A percentile compares a stretch with the other conserved stretches of the same genome.
Conservation (phyloP, 352 stramenopile genomes). For the Globisporangium solare region DNA sequence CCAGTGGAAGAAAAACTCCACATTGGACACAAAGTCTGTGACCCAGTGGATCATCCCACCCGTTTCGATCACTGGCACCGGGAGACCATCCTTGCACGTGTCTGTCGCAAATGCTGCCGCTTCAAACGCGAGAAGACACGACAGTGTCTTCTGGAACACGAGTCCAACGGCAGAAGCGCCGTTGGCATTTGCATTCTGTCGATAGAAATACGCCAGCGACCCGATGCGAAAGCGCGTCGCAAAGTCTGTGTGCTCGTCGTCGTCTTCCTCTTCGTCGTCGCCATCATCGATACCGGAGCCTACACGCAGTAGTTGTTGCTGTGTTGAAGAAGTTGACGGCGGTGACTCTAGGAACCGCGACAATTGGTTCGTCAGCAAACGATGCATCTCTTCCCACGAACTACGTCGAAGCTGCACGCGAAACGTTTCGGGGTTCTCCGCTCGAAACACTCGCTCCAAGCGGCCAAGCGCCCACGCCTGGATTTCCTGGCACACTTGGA, state of each 20-base stretch:
- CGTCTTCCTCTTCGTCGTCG: slow-evolving; percentile 24
- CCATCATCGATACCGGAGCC: slow-evolving; percentile 6
- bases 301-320: background rate
- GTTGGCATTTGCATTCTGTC: slow-evolving; percentile 38
- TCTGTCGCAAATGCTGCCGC: slow-evolving; percentile 9
- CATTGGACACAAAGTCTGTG: slow-evolving; percentile 38
- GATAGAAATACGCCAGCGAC: slow-evolving; percentile 45
- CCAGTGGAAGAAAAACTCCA: slow-evolving; percentile 55
- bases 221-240: slow-evolving; percentile 27
- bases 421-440: background rate
- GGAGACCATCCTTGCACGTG: background rate
- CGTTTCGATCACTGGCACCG: slow-evolving; percentile 1
- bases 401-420: slow-evolving; percentile 9
- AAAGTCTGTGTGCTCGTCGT: slow-evolving; percentile 13
- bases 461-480: slow-evolving; percentile 42
- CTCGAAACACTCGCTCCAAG: slow-evolving; percentile 33
- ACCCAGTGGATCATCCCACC: slow-evolving; percentile 27
- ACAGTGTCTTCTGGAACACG: slow-evolving; percentile 42
- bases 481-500: slow-evolving; percentile 29
- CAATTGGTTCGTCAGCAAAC: slow-evolving; percentile 33
- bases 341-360: slow-evolving; percentile 36
- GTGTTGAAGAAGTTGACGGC: background rate
- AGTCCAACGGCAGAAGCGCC: slow-evolving; percentile 35
- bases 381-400: slow-evolving; percentile 42
- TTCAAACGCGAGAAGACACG: slow-evolving; percentile 42